Conservation (phyloP, 441 rosid genomes). For the Pelargonium cotyledonis region DNA sequence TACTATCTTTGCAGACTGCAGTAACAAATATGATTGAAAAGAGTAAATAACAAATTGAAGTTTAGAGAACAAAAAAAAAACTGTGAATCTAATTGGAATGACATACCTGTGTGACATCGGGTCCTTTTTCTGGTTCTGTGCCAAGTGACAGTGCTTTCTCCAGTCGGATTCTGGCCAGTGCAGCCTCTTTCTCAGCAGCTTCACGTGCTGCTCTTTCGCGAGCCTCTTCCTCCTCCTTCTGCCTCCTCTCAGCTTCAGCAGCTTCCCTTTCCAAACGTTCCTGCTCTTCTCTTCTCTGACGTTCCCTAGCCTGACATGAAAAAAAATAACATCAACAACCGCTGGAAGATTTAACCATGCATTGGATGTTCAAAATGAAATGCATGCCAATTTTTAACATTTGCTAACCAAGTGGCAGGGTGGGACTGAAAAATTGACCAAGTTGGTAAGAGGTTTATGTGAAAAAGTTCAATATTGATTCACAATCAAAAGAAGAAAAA, state of each 20-base stretch:
- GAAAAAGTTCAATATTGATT: too few relatives aligned
- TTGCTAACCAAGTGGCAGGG: too few relatives aligned
- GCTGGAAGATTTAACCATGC: not conserved
- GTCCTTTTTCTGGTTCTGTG: slow-evolving; percentile 84
- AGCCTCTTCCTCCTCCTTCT: slow-evolving; percentile 84
- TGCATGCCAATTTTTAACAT: too few relatives aligned
- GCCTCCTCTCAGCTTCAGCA: slow-evolving; percentile 85
- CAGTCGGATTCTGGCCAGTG: slow-evolving; percentile 60
- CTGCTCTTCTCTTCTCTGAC: slow-evolving; percentile 71
- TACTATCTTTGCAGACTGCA: too few relatives aligned
- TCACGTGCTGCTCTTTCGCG: slow-evolving; percentile 66
- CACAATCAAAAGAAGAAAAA: too few relatives aligned
- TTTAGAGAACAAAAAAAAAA: not conserved
- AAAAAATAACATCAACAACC: not conserved
- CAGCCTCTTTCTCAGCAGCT: slow-evolving; percentile 82
- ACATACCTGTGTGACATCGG: slow-evolving; percentile 74
- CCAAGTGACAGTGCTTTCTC: slow-evolving; percentile 84
- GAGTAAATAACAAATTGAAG: not conserved
- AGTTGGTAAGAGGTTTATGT: too few relatives aligned
- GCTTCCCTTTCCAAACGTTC: slow-evolving; percentile 83
- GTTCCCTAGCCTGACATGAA: slow-evolving; percentile 71
- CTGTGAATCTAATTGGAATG: not conserved
- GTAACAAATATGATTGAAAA: too few relatives aligned
- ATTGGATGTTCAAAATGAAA: too few relatives aligned
- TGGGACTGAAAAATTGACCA: too few relatives aligned